Percentiles rank a stretch among this genome's conserved stretches.
Evolutionary conservation across 768 basidiomycete genomes (phyloP).

Genomic region (Calocybe cyanea): DNA sequence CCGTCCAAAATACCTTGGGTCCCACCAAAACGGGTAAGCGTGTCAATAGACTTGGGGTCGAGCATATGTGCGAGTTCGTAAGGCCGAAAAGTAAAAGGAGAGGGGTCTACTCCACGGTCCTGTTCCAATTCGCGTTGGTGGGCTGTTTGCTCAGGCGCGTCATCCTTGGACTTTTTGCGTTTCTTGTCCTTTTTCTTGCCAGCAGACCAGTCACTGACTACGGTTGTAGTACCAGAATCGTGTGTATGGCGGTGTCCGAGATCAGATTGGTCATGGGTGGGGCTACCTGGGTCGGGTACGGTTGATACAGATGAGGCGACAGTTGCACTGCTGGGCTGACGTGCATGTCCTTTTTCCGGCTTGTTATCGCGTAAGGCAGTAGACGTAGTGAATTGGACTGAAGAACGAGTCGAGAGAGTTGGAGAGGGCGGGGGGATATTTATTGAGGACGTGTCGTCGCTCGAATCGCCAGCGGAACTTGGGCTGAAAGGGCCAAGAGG

Average conservation of each 20-base stretch:
- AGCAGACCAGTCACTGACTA: conserved; percentile 21
- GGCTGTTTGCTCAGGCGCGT: conserved; percentile 24
- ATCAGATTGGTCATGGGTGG: conserved; percentile 11
- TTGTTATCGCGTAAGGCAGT: conserved; percentile 64
- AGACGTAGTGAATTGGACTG: conserved; percentile 49
- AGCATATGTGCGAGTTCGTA: conserved; percentile 78
- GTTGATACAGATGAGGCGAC: conserved; percentile 43
- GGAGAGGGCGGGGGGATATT: conserved; percentile 63
- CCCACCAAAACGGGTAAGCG: conserved; percentile 71
- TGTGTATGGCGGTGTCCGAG: conserved; percentile 37
- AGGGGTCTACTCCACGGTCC: conserved; percentile 46
- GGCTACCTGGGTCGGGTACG: conserved; percentile 39
- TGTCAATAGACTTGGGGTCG: conserved; percentile 79
- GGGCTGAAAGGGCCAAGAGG: conserved; percentile 25
- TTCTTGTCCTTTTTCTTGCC: conserved; percentile 21
- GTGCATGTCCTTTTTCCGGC: conserved; percentile 48
- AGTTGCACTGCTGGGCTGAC: conserved; percentile 59
- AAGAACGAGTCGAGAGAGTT: conserved; percentile 62
- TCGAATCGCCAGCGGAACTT: conserved; percentile 22
- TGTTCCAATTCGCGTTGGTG: conserved; percentile 35
- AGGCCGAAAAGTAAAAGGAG: conserved; percentile 74
- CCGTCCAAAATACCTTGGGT: conserved; percentile 59
- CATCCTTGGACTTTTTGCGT: conserved; percentile 16
- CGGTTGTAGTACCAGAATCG: conserved; percentile 31
- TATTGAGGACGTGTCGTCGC: conserved; percentile 34